A percentile compares a stretch with the other conserved stretches of the same genome.
phyloP scores from a whole-genome alignment of 768 basidiomycete genomes.

The Podaxis pistillaris region DNA sequence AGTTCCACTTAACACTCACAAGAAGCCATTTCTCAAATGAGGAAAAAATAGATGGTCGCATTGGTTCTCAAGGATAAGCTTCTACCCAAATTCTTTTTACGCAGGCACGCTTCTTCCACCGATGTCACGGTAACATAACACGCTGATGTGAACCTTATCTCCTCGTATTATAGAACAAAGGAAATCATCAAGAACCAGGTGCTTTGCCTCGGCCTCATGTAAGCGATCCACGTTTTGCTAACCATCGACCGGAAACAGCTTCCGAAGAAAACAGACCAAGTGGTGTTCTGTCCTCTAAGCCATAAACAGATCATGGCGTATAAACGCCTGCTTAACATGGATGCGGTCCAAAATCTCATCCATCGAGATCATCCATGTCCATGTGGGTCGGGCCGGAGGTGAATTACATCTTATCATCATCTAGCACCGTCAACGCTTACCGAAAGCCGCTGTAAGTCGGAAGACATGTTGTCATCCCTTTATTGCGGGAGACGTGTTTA shows the following conservation, averaged over 20 bases:
- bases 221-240: background rate
- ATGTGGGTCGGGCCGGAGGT: conserved; percentile 66
- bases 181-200: conserved; percentile 72
- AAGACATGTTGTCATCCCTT: conserved; percentile 41
- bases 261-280: conserved; percentile 84
- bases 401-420: conserved; percentile 19
- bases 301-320: conserved; percentile 69
- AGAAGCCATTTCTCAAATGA: background rate
- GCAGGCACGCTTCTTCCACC: conserved; percentile 48
- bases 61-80: conserved; percentile 60
- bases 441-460: conserved; percentile 27
- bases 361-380: conserved; percentile 69
- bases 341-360: conserved; percentile 69
- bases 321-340: conserved; percentile 62
- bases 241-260: conserved; percentile 44
- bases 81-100: conserved; percentile 79
- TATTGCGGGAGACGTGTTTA: conserved; percentile 68
- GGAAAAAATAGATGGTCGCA: conserved; percentile 50
- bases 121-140: background rate
- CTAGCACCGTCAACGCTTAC: conserved; percentile 2
- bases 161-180: conserved; percentile 55
- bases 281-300: conserved; percentile 92
- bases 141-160: conserved; percentile 1
- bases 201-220: background rate
- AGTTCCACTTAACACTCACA: conserved; percentile 16